These are phyloP conservation scores for Evernia prunastri DNA, from an alignment of 495 filamentous ascomycete genomes.

Conservation along the genomic window DNA sequence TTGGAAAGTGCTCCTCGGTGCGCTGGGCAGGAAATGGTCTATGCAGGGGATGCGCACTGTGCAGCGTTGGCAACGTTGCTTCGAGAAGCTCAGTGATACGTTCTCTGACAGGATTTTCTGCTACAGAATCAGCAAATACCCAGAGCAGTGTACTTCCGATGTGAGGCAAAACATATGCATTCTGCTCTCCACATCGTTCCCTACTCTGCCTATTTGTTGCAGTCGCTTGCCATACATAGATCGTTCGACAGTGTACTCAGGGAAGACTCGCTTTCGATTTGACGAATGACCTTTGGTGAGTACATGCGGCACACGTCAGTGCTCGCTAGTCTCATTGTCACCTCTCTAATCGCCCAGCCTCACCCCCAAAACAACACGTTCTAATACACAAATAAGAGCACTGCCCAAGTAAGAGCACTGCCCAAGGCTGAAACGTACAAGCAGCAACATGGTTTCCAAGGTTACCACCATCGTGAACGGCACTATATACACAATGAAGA, in stretches of 20 bases:
- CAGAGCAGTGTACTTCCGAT: background rate
- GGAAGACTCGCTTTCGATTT: background rate
- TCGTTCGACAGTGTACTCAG: background rate
- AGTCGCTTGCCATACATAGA: background rate
- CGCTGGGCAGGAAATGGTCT: background rate
- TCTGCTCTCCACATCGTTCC: background rate
- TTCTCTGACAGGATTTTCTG: background rate
- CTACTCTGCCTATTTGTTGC: background rate
- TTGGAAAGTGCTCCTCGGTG: background rate
- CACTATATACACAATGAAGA: background rate
- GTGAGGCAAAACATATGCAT: background rate
- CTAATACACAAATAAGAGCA: background rate
- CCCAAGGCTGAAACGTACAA: background rate
- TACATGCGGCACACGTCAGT: background rate
- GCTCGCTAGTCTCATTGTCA: background rate
- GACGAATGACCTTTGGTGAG: background rate
- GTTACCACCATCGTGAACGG: background rate
- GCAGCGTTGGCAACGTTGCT: constrained; percentile 1
- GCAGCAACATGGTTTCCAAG: background rate
- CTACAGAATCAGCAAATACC: background rate
- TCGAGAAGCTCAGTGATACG: constrained; percentile 2
- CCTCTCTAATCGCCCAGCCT: background rate
- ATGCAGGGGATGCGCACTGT: constrained; percentile 1
- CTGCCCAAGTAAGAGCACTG: background rate
- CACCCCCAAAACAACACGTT: background rate